These are phyloP conservation scores for Exserohilum rostratum DNA, from an alignment of 2,329 filamentous ascomycete genomes.

Conservation along the genomic window DNA sequence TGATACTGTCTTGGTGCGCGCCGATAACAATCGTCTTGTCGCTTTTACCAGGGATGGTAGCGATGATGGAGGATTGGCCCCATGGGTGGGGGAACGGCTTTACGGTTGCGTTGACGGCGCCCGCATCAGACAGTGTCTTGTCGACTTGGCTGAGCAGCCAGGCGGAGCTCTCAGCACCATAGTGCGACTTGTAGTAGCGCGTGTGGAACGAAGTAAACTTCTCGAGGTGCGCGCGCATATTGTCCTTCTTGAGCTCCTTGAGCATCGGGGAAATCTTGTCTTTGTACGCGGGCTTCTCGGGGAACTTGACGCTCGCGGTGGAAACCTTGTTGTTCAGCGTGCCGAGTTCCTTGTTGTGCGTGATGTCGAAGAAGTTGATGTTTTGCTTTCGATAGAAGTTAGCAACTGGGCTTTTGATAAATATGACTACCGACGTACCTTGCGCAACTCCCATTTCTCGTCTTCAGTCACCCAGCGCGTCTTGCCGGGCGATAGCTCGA, in stretches of 20 bases:
- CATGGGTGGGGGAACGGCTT: conserved; percentile 80
- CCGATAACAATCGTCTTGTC: conserved; percentile 87
- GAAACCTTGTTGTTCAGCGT: conserved; percentile 39
- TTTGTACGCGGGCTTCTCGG: conserved; percentile 68
- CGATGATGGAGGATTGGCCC: conserved; percentile 90
- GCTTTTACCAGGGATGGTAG: conserved; percentile 83
- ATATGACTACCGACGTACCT: too few species aligned
- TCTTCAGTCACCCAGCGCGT: conserved; percentile 90
- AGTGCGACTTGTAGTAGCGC: conserved; percentile 79
- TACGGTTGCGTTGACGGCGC: conserved; percentile 72
- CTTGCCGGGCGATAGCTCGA: conserved; percentile 84
- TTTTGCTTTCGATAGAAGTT: too few species aligned
- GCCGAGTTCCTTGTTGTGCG: conserved; percentile 72
- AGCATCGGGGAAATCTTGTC: conserved; percentile 71
- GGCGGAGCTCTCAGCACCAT: conserved; percentile 81
- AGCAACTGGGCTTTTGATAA: too few species aligned
- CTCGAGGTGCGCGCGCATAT: conserved; percentile 79
- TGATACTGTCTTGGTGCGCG: conserved; percentile 83
- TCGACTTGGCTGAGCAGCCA: conserved; percentile 83
- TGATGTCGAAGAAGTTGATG: conserved; percentile 93
- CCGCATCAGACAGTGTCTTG: conserved; percentile 71
- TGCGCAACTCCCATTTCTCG: conserved; percentile 88
- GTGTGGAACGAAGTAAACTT: conserved; percentile 81
- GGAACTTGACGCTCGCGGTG: conserved; percentile 64
- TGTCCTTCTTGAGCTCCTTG: conserved; percentile 71